Evolutionary conservation across 495 filamentous ascomycete species (phyloP).

Genomic region (Aspergillus affinis): DNA sequence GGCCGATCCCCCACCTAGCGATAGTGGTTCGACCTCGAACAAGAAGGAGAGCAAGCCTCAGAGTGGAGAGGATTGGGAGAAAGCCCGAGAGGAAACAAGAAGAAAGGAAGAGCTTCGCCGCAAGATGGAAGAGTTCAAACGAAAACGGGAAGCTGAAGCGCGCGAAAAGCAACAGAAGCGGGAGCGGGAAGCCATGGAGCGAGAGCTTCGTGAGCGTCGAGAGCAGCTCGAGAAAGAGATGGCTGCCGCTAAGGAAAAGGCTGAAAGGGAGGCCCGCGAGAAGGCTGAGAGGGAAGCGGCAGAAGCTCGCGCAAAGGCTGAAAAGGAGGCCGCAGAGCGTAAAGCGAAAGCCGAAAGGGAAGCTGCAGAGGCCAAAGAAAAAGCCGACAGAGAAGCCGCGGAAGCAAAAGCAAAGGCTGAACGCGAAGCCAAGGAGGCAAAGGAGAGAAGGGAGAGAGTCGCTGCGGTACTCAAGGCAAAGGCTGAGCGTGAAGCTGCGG

Average conservation of each 20-base stretch:
- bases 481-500: constrained; percentile 41
- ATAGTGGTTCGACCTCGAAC: constrained; percentile 10
- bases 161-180: constrained; percentile 46
- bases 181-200: constrained; percentile 52
- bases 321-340: constrained; percentile 30
- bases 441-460: constrained; percentile 38
- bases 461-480: constrained; percentile 37
- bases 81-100: constrained; percentile 65
- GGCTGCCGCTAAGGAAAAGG: constrained; percentile 44
- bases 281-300: constrained; percentile 36
- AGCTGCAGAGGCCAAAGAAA: constrained; percentile 30
- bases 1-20: constrained; percentile 24
- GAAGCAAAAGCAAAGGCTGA: constrained; percentile 27
- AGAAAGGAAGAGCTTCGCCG: constrained; percentile 50
- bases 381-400: constrained; percentile 25
- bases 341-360: constrained; percentile 29
- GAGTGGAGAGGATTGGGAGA: constrained; percentile 28
- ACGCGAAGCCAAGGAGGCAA: constrained; percentile 34
- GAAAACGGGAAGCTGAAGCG: constrained; percentile 45
- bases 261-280: constrained; percentile 47
- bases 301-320: constrained; percentile 21
- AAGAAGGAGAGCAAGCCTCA: constrained; percentile 18
- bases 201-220: constrained; percentile 46
- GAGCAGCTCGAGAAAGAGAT: constrained; percentile 51
- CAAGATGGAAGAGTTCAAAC: constrained; percentile 65